Percentiles rank a stretch among this genome's conserved stretches.
These are phyloP conservation scores for Crepidotus variabilis DNA, from an alignment of 768 basidiomycete species.

Conservation along the genomic window DNA sequence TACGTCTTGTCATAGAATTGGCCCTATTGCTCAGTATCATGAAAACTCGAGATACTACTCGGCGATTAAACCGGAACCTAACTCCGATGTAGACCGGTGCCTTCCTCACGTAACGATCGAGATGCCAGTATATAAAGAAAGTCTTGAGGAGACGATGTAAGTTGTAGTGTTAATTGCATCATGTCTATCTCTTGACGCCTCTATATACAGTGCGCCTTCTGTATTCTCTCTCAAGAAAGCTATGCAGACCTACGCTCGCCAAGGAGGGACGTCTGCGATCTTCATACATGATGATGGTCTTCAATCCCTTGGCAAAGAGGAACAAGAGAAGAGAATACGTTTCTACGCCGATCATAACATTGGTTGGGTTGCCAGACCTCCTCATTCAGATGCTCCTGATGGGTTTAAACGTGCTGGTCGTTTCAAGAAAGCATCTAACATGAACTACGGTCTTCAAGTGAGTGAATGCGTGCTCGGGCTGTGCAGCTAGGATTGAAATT, in stretches of 20 bases:
- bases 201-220: constrained; percentile 53
- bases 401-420: constrained; percentile 81
- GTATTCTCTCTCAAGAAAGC: constrained; percentile 79
- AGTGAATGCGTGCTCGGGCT: constrained; percentile 5
- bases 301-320: constrained; percentile 59
- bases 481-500: constrained; percentile 1
- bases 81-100: constrained; percentile 56
- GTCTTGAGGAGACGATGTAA: constrained; percentile 77
- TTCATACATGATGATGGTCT: constrained; percentile 84
- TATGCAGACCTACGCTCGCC: constrained; percentile 90
- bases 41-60: constrained; percentile 86
- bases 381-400: constrained; percentile 54
- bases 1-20: constrained; percentile 43
- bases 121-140: constrained; percentile 88
- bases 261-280: constrained; percentile 79
- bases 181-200: constrained; percentile 10
- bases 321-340: constrained; percentile 59
- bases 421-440: constrained; percentile 90
- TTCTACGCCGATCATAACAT: constrained; percentile 80
- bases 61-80: constrained; percentile 56
- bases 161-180: constrained; percentile 25
- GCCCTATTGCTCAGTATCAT: constrained; percentile 82
- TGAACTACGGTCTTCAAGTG: constrained; percentile 71
- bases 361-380: constrained; percentile 81
- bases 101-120: constrained; percentile 78